Evolutionary conservation across 2,329 filamentous ascomycete species (phyloP).

Genomic region (Tolypocladium tundrense): DNA sequence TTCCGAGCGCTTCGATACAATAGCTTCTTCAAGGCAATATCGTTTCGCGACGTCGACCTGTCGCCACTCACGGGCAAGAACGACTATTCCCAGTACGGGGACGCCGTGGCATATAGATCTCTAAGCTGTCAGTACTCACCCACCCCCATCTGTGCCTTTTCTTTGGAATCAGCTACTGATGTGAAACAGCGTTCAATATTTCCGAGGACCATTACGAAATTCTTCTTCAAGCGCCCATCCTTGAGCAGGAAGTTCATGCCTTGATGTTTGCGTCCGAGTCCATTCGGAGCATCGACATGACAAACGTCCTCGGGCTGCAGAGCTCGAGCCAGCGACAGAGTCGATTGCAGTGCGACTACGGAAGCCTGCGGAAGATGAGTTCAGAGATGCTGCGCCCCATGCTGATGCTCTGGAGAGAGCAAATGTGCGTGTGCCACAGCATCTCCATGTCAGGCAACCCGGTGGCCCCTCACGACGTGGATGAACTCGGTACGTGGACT

Average conservation of each 20-base stretch:
- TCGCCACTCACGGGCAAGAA: slow-evolving; percentile 25
- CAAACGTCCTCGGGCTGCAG: slow-evolving; percentile 27
- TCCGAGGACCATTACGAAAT: slow-evolving; percentile 36
- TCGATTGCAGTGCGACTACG: slow-evolving; percentile 12
- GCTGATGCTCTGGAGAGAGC: slow-evolving; percentile 36
- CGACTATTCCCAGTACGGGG: slow-evolving; percentile 33
- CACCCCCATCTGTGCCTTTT: neutral
- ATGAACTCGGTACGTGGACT: slow-evolving; percentile 32
- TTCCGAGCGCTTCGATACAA: slow-evolving; percentile 48
- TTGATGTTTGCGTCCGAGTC: slow-evolving; percentile 45
- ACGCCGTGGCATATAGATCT: slow-evolving; percentile 40
- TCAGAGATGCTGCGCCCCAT: slow-evolving; percentile 38
- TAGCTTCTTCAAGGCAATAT: slow-evolving; percentile 49
- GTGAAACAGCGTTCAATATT: slow-evolving; percentile 30
- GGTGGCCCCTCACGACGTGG: slow-evolving; percentile 34
- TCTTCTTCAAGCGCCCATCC: slow-evolving; percentile 36
- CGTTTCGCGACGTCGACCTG: slow-evolving; percentile 42
- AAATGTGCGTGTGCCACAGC: slow-evolving; percentile 38
- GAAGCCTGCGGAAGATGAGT: slow-evolving; percentile 13
- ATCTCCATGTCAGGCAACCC: slow-evolving; percentile 40
- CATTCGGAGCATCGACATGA: slow-evolving; percentile 43
- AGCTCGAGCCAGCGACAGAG: slow-evolving; percentile 10
- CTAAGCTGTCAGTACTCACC: slow-evolving; percentile 24
- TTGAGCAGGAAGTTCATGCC: slow-evolving; percentile 47
- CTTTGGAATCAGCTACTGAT: neutral